phyloP scores from a whole-genome alignment of 768 basidiomycete genomes.

The Rhodotorula sphaerocarpa region DNA sequence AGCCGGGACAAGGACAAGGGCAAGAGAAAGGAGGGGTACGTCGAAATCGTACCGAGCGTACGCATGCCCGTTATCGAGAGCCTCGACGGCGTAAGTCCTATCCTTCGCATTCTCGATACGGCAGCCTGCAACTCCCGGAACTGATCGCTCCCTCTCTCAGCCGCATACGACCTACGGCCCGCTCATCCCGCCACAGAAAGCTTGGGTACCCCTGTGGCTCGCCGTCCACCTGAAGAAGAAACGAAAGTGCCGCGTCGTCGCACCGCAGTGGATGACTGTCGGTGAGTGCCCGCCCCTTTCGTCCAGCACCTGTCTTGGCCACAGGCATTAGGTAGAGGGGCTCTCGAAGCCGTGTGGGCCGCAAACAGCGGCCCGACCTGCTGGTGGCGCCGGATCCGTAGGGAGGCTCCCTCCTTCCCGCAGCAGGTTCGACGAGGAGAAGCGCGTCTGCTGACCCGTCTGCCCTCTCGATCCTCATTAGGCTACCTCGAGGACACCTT shows the following conservation, averaged over 20 bases:
- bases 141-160: neutral
- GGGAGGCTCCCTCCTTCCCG: too few relatives aligned
- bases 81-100: slow-evolving; percentile 23
- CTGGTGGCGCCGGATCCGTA: too few relatives aligned
- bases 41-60: slow-evolving; percentile 28
- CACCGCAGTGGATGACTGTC: slow-evolving; percentile 78
- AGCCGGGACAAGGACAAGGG: too few relatives aligned
- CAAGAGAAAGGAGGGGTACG: neutral
- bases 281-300: slow-evolving; percentile 51
- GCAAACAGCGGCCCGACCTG: too few relatives aligned
- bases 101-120: neutral
- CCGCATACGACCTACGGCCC: slow-evolving; percentile 64
- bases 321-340: too few relatives aligned
- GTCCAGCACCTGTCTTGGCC: too few relatives aligned
- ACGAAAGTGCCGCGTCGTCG: slow-evolving; percentile 84
- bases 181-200: slow-evolving; percentile 73
- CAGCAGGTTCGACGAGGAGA: too few relatives aligned
- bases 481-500: slow-evolving; percentile 73
- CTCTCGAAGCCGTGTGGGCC: too few relatives aligned
- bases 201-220: slow-evolving; percentile 90
- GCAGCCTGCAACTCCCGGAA: neutral
- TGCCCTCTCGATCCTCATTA: slow-evolving; percentile 42
- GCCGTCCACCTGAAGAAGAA: slow-evolving; percentile 87
- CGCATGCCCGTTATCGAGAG: slow-evolving; percentile 11
- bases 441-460: too few relatives aligned